Evolutionary conservation across 768 basidiomycete species (phyloP).

Genomic region (Leccinum arenicola): DNA sequence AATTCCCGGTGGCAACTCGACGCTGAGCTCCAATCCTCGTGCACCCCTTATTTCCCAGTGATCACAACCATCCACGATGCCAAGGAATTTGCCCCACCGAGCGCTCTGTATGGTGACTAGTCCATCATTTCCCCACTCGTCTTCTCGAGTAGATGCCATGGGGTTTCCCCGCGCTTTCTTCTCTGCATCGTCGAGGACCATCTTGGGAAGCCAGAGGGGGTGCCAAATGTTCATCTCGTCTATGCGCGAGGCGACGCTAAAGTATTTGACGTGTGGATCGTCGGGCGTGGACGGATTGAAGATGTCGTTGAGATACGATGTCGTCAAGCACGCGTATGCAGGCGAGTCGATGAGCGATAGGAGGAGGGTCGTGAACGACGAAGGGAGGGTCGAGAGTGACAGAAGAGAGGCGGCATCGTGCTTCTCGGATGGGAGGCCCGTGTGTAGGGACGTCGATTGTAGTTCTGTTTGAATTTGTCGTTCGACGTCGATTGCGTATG

Average conservation of each 20-base stretch:
- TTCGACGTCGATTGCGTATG: neutral
- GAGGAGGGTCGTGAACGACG: constrained; percentile 83
- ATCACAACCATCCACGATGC: constrained; percentile 84
- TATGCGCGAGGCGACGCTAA: constrained; percentile 82
- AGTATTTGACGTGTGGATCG: constrained; percentile 83
- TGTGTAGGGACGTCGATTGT: neutral
- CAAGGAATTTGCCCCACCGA: constrained; percentile 95
- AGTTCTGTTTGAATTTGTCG: neutral
- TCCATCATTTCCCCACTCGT: constrained; percentile 85
- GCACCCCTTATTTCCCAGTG: constrained; percentile 97
- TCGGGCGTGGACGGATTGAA: constrained; percentile 86
- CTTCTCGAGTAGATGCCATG: constrained; percentile 38
- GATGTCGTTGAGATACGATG: constrained; percentile 69
- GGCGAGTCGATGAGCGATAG: constrained; percentile 92
- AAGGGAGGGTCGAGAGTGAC: constrained; percentile 66
- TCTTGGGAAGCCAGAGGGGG: constrained; percentile 95
- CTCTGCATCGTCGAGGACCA: constrained; percentile 87
- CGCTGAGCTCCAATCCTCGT: constrained; percentile 66
- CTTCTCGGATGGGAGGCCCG: constrained; percentile 14
- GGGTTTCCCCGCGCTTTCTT: constrained; percentile 50
- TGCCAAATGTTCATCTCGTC: constrained; percentile 74
- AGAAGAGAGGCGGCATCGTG: constrained; percentile 38
- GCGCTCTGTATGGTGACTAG: constrained; percentile 91
- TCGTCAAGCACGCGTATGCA: constrained; percentile 92
- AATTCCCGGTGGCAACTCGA: constrained; percentile 56